Evolutionary conservation across 202 grass and related monocot genomes (phyloP).

Genomic region (Carex arenaria): DNA sequence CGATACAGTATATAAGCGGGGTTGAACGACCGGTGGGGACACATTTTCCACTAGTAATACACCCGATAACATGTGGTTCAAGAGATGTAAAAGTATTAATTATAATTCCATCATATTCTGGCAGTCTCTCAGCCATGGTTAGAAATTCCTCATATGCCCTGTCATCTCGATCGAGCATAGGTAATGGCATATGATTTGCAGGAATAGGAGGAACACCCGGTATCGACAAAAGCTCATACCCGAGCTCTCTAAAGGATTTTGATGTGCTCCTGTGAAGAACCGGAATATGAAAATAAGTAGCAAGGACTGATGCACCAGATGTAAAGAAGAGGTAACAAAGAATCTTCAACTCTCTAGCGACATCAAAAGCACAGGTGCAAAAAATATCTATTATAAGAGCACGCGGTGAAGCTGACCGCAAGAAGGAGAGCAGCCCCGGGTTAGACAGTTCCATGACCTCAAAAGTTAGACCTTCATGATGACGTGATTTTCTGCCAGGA

Average conservation of each 20-base stretch:
- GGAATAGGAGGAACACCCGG: conserved; percentile 42
- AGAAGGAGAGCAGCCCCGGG: conserved; percentile 26
- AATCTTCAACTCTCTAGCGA: conserved; percentile 34
- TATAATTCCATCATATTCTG: conserved; percentile 29
- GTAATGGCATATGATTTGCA: conserved; percentile 31
- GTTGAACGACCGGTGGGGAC: not conserved
- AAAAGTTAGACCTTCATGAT: conserved; percentile 36
- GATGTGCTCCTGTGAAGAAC: conserved; percentile 20
- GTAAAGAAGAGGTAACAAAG: conserved; percentile 50
- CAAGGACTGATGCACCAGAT: conserved; percentile 30
- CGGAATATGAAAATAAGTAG: conserved; percentile 31
- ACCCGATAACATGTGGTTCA: conserved; percentile 26
- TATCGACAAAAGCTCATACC: conserved; percentile 21
- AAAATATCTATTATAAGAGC: conserved; percentile 52
- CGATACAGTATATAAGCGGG: conserved; percentile 45
- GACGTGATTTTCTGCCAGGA: not conserved
- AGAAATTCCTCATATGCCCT: conserved; percentile 23
- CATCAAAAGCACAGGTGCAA: conserved; percentile 30
- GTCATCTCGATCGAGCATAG: not conserved
- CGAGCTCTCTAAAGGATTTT: conserved; percentile 39
- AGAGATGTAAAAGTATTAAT: conserved; percentile 47
- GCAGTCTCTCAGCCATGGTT: not conserved
- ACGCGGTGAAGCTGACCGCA: conserved; percentile 2
- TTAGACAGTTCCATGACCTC: conserved; percentile 25
- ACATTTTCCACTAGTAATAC: conserved; percentile 13